Evolutionary conservation across 2,329 filamentous ascomycete genomes (phyloP).

Genomic region (Cordyceps militaris): DNA sequence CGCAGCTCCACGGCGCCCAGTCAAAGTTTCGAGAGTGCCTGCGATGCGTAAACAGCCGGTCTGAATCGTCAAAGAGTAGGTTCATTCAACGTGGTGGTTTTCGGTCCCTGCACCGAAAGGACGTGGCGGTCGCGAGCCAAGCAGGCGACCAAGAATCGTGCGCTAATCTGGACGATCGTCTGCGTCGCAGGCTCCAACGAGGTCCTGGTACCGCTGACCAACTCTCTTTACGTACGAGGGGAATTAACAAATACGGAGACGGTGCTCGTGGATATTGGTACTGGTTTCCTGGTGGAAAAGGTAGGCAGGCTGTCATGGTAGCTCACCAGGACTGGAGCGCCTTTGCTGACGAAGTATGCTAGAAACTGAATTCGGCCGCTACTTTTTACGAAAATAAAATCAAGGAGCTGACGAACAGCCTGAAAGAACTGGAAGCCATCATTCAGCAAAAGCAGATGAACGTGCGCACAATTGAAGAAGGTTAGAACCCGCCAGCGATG

Average conservation of each 20-base stretch:
- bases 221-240: slow-evolving; percentile 88
- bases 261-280: slow-evolving; percentile 87
- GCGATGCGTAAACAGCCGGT: slow-evolving; percentile 55
- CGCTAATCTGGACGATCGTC: not conserved
- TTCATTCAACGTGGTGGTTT: not conserved
- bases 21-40: slow-evolving; percentile 89
- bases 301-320: slow-evolving; percentile 30
- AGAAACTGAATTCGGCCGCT: slow-evolving; percentile 47
- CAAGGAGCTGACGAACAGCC: slow-evolving; percentile 43
- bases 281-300: slow-evolving; percentile 94
- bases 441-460: slow-evolving; percentile 72
- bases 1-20: slow-evolving; percentile 83
- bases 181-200: slow-evolving; percentile 34
- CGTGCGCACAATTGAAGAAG: slow-evolving; percentile 81
- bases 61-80: slow-evolving; percentile 15
- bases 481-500: slow-evolving; percentile 33
- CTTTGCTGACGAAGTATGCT: not conserved
- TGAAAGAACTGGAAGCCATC: slow-evolving; percentile 51
- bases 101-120: no score
- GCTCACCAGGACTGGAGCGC: not conserved
- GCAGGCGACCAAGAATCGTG: no score
- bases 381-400: slow-evolving; percentile 52
- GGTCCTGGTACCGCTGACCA: slow-evolving; percentile 89
- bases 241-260: slow-evolving; percentile 65
- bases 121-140: not conserved